Percentiles rank a stretch among this genome's conserved stretches.
Conservation (phyloP, 139 green algal genomes). For the Chlorella sp. region DNA sequence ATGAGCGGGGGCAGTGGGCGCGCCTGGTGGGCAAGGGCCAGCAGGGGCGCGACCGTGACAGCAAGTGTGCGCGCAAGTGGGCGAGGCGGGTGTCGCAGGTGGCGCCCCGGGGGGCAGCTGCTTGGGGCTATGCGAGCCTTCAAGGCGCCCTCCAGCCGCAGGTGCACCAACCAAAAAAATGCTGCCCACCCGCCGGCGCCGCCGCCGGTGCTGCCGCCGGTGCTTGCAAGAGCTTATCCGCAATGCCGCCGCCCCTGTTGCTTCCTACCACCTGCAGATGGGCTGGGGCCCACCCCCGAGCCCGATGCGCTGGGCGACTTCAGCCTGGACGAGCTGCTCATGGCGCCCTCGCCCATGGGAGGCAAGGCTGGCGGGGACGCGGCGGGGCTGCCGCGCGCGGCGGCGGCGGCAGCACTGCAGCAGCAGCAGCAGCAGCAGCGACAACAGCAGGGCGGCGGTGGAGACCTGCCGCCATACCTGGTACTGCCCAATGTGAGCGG, state of each 20-base stretch:
- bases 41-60: neutral
- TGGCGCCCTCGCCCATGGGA: neutral
- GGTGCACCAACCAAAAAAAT: neutral
- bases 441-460: neutral
- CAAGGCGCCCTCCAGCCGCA: too few species aligned
- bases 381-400: neutral
- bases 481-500: neutral
- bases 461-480: neutral
- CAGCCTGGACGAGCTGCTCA: neutral
- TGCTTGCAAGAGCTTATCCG: neutral
- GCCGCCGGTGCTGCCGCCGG: too few species aligned
- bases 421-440: neutral
- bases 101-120: too few species aligned
- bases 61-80: neutral
- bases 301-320: too few species aligned
- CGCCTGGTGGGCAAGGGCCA: neutral
- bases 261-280: conserved; percentile 2
- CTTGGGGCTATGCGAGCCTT: too few species aligned
- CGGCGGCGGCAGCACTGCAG: neutral
- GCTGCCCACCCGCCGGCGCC: too few species aligned
- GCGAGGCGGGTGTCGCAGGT: too few species aligned
- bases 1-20: neutral
- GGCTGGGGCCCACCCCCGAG: neutral
- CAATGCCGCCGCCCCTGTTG: neutral
- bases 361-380: neutral